Percentiles rank a stretch among this genome's conserved stretches.
Conservation (phyloP, 805 yeast species). For the Pichia membranifaciens region DNA sequence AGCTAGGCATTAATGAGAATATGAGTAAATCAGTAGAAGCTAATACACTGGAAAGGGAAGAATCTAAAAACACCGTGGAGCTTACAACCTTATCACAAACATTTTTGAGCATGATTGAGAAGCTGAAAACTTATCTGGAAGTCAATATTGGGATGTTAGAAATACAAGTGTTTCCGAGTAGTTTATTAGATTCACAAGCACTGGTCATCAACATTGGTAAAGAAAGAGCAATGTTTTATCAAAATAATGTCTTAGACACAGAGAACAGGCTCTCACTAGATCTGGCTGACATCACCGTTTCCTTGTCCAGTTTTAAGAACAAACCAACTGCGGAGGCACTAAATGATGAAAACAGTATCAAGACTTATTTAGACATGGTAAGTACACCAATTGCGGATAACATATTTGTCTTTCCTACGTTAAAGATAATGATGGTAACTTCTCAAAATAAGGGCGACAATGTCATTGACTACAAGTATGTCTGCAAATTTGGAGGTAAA, state of each 20-base stretch:
- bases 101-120: conserved; percentile 28
- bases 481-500: conserved; percentile 77
- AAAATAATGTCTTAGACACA: conserved; percentile 39
- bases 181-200: conserved; percentile 72
- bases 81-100: conserved; percentile 12
- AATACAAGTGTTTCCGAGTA: conserved; percentile 74
- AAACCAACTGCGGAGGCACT: conserved; percentile 43
- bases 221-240: conserved; percentile 47
- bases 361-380: conserved; percentile 51
- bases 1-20: conserved; percentile 13
- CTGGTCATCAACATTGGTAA: conserved; percentile 55
- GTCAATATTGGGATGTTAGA: conserved; percentile 52
- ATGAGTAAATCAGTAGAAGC: neutral
- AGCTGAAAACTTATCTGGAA: conserved; percentile 62
- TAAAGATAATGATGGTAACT: conserved; percentile 69
- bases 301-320: conserved; percentile 55
- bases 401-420: conserved; percentile 73
- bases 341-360: conserved; percentile 37
- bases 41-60: neutral
- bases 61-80: neutral
- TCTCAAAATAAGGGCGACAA: conserved; percentile 51
- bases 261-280: conserved; percentile 56
- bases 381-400: conserved; percentile 67
- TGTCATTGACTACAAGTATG: conserved; percentile 59
- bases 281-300: conserved; percentile 57